Percentiles rank a stretch among this genome's conserved stretches.
Conservation (phyloP, 2,329 filamentous ascomycete genomes). For the Beauveria australis region DNA sequence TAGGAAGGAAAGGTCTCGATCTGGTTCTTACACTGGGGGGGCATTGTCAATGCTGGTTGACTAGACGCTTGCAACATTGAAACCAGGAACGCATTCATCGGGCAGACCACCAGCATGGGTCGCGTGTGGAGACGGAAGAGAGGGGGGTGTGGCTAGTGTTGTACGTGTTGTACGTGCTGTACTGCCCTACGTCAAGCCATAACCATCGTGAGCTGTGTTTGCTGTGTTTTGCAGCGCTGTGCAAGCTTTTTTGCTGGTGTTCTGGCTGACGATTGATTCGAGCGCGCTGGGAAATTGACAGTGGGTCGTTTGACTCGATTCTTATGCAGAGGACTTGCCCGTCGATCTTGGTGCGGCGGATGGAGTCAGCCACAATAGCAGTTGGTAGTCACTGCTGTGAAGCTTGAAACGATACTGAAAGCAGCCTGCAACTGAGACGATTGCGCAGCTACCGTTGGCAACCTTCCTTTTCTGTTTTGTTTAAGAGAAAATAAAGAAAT, state of each 20-base stretch:
- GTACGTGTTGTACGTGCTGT: too few species aligned
- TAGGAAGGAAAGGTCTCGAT: background rate
- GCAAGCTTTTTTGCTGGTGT: too few species aligned
- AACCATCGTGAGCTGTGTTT: too few species aligned
- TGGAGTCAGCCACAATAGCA: background rate
- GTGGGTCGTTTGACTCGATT: background rate
- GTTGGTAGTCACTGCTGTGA: background rate
- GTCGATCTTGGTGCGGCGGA: conserved; percentile 3
- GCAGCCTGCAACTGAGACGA: background rate
- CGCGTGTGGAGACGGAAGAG: background rate
- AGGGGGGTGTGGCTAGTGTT: background rate
- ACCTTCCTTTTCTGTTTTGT: background rate
- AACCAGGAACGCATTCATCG: conserved; percentile 9
- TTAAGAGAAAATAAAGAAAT: too few species aligned
- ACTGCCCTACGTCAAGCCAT: too few species aligned
- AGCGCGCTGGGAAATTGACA: conserved; percentile 4
- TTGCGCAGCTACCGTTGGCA: background rate
- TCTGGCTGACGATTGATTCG: background rate
- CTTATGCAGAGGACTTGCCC: background rate
- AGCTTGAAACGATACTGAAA: background rate
- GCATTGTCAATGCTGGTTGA: conserved; percentile 1
- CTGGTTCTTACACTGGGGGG: background rate
- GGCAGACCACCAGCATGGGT: background rate
- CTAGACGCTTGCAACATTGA: background rate
- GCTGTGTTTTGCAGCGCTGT: too few species aligned